Evolutionary conservation across 2,329 filamentous ascomycete species (phyloP), one percentile per base, ranked within the genome.

Genomic region (Capronia americana): DNA sequence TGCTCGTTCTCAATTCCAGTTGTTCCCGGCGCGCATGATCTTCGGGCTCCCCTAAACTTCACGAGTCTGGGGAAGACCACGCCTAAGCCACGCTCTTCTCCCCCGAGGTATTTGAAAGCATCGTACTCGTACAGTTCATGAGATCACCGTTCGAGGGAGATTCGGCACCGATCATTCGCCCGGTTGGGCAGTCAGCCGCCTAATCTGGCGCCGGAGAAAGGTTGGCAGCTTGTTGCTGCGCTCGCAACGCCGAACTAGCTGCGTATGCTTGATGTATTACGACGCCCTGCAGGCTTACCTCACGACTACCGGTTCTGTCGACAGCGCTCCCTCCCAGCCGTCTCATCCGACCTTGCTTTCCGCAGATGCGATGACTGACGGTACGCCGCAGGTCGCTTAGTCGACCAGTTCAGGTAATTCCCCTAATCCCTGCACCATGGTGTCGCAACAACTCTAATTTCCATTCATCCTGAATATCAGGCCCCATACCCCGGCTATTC

Each of bases 241-340:
- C 30, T 32, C 30, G 8, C 46, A 14, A 24, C n/a, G 46, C 46
- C 46, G 20, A 46, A 17, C 20, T 46, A 46, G 17, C 44, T n/a
- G 44, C 24, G 23, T 51, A 44, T 23, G 14, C 57, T 34, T 24
- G 23, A 8, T n/a, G 38, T 7, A 53, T 61, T 51, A 61, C 58
- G 44, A 53, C 46, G 58, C 34, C n/a, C 28, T 61, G 48, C 58
- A 61, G 11, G 58, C 58, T 61, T 51, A 61, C 58, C 58, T 59
- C 58, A 61, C 58, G 58, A 61, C 58, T 61, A 23, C 46, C 46
- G 24, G 14, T 53, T 34, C 58, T 7, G 58, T 61, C 34, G 26
- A 20, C 23, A 26, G n/a, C 46, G 12, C 14, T 12, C 41, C 44
- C 24, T 11, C 10, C 17, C 30, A 51, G 11, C 56, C 56, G 53